Percentiles rank a stretch among this genome's conserved stretches.
These are phyloP conservation scores for Nicotiana undulata DNA, from an alignment of 257 asterid genomes.

Conservation along the genomic window DNA sequence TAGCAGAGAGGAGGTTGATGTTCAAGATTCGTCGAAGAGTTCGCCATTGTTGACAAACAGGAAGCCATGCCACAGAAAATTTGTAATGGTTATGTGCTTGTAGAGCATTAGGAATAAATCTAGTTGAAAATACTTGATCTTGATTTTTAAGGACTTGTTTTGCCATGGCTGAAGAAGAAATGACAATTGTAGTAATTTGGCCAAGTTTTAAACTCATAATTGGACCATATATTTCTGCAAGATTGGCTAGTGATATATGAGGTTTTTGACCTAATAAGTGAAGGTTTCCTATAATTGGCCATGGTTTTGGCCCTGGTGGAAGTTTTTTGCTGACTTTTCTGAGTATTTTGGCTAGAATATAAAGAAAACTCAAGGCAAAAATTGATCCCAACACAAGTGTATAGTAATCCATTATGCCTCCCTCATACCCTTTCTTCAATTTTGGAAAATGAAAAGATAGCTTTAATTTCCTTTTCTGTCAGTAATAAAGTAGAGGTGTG, in stretches of 20 bases:
- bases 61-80: slow-evolving; percentile 14
- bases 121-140: slow-evolving; percentile 9
- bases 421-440: background rate
- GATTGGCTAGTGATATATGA: background rate
- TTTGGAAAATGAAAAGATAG: background rate
- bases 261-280: background rate
- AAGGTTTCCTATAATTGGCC: background rate
- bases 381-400: slow-evolving; percentile 33
- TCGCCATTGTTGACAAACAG: slow-evolving; percentile 17
- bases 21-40: slow-evolving; percentile 9
- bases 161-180: slow-evolving; percentile 9
- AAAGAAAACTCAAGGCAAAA: slow-evolving; percentile 15
- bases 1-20: slow-evolving; percentile 31
- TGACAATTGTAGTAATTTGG: slow-evolving; percentile 1
- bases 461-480: background rate
- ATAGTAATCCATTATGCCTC: slow-evolving; percentile 16
- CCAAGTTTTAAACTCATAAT: slow-evolving; percentile 11
- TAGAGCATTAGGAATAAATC: slow-evolving; percentile 11
- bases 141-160: slow-evolving; percentile 10
- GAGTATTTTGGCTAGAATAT: background rate
- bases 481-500: no score
- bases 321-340: slow-evolving; percentile 5
- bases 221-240: slow-evolving; percentile 23
- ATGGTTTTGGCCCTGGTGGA: slow-evolving; percentile 12
- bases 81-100: slow-evolving; percentile 12